These are phyloP conservation scores for Talaromyces liani DNA, from an alignment of 495 filamentous ascomycete genomes.

Conservation along the genomic window DNA sequence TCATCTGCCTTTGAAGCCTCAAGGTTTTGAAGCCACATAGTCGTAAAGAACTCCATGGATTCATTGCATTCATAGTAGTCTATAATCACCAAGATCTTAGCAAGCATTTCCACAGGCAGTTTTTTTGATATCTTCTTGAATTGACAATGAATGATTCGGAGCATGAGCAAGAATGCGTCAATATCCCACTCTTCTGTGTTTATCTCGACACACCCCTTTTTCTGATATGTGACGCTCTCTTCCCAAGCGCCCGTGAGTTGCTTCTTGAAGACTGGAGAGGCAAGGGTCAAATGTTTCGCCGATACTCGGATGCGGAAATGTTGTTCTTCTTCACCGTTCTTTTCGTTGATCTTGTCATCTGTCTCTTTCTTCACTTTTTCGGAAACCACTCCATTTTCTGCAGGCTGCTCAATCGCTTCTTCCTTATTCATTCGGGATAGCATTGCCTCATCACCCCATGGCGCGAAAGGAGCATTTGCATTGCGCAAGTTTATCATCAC, in stretches of 20 bases:
- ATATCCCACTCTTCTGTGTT: conserved; percentile 28
- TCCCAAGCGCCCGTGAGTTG: conserved; percentile 25
- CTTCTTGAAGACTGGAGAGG: conserved; percentile 38
- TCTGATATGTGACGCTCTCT: conserved; percentile 21
- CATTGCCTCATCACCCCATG: no score
- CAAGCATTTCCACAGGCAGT: conserved; percentile 37
- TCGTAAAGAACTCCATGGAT: no score
- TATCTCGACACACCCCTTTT: conserved; percentile 37
- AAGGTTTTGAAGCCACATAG: no score
- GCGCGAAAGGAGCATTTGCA: background rate
- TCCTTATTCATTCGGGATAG: no score
- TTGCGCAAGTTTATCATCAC: background rate
- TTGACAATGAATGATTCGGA: conserved; percentile 45
- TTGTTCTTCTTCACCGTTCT: no score
- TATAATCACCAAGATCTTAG: conserved; percentile 41
- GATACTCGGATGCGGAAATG: conserved; percentile 37
- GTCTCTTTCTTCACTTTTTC: no score
- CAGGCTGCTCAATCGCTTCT: no score
- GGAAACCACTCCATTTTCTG: no score
- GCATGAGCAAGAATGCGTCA: conserved; percentile 35
- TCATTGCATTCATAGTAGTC: conserved; percentile 45
- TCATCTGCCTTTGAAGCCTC: no score
- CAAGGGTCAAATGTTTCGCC: conserved; percentile 41
- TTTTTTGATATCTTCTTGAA: conserved; percentile 30
- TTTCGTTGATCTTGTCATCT: no score